phyloP scores from a whole-genome alignment of 2,329 filamentous ascomycete genomes.

The Neofusicoccum kwambonambiense region DNA sequence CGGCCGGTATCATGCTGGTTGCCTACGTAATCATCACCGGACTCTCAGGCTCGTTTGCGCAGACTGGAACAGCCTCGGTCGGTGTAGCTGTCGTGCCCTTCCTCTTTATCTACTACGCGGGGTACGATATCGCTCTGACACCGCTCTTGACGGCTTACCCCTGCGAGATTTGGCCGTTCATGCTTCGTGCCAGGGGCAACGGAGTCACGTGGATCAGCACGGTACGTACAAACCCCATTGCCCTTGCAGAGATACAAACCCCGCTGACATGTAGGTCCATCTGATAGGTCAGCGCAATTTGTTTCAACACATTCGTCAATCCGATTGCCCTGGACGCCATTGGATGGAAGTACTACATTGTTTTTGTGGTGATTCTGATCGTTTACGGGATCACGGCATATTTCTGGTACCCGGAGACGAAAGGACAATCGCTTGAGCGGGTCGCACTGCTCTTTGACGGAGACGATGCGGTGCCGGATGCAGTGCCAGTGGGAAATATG shows the following conservation, averaged over 20 bases:
- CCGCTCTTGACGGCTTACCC: conserved; percentile 45
- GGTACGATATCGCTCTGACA: conserved; percentile 27
- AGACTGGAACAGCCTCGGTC: conserved; percentile 11
- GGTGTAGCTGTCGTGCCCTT: conserved; percentile 32
- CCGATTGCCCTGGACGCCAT: conserved; percentile 42
- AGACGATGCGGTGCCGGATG: conserved; percentile 24
- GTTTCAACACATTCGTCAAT: conserved; percentile 45
- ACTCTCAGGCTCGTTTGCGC: background rate
- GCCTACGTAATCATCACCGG: conserved; percentile 34
- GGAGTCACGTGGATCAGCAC: conserved; percentile 47
- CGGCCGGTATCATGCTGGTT: conserved; percentile 39
- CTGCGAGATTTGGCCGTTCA: conserved; percentile 47
- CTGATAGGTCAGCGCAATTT: conserved; percentile 41
- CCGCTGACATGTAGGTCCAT: no score
- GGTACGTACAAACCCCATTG: no score
- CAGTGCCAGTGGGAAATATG: conserved; percentile 24
- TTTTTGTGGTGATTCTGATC: conserved; percentile 22
- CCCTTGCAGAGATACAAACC: no score
- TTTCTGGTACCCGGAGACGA: conserved; percentile 30
- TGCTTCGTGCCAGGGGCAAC: conserved; percentile 46
- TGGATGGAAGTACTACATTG: conserved; percentile 46
- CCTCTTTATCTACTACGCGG: conserved; percentile 27
- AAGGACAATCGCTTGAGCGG: conserved; percentile 27
- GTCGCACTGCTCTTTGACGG: conserved; percentile 28
- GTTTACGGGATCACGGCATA: conserved; percentile 22